Conservation (phyloP, 805 yeast genomes). For the Metschnikowia amazonensis region DNA sequence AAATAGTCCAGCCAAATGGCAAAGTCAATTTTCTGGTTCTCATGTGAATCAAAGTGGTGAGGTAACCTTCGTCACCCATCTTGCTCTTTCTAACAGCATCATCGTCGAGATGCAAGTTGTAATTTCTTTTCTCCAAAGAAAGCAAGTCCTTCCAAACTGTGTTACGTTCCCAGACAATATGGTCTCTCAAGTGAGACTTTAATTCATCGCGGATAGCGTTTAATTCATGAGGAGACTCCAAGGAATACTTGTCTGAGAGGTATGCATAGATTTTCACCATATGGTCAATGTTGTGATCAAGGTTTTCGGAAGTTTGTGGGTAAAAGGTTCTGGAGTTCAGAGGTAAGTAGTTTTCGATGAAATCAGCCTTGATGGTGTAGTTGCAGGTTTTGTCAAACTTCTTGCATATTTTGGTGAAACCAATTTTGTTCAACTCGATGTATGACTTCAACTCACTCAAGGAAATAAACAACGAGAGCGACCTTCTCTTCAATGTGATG, state of each 20-base stretch:
- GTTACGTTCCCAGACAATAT: constrained; percentile 94
- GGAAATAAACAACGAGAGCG: constrained; percentile 63
- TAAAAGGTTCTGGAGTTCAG: constrained; percentile 55
- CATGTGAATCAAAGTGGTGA: constrained; percentile 13
- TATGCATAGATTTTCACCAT: constrained; percentile 53
- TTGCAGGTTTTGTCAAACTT: constrained; percentile 84
- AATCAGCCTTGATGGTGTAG: constrained; percentile 55
- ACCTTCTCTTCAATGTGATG: constrained; percentile 64
- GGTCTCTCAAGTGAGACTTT: constrained; percentile 68
- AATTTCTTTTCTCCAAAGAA: constrained; percentile 45
- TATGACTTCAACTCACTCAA: constrained; percentile 80
- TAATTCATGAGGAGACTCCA: constrained; percentile 46
- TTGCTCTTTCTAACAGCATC: constrained; percentile 15
- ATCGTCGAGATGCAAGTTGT: constrained; percentile 19
- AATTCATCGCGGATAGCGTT: constrained; percentile 44
- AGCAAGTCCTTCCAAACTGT: constrained; percentile 98
- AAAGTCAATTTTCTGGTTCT: constrained; percentile 29
- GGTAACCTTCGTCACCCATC: constrained; percentile 20
- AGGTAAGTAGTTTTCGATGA: constrained; percentile 45
- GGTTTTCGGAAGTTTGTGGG: constrained; percentile 24
- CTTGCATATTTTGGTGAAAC: constrained; percentile 84
- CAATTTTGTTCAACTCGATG: constrained; percentile 80
- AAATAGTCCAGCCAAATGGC: constrained; percentile 23
- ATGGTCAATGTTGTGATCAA: constrained; percentile 54
- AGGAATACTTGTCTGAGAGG: constrained; percentile 32